Base-by-base conservation (phyloP, 192 early-diverging fungal species). In the Backusella morwellensis region DNA sequence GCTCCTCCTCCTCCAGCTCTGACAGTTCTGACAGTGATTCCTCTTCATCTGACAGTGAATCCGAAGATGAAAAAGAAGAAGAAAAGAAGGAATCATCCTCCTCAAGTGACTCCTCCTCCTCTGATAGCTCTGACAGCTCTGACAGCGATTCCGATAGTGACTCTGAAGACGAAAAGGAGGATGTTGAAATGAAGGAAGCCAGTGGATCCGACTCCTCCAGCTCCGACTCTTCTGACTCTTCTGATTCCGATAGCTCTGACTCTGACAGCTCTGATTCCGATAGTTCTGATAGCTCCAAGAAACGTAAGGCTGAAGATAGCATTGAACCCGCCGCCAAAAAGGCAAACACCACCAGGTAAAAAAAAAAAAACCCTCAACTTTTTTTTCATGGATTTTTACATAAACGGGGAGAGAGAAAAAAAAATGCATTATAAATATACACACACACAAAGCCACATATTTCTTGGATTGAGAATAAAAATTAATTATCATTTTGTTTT, bases 231-330 rank as follows among this genome's bases (percentile, higher is more conserved):
- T 67, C 66, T 67, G 26, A 29, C 3, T 35, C 32, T 3, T 68
- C 66, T 68, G 42, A 44, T 44, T 67, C 66, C 29, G 26, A 32
- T 17, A 68, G 66, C 17, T 68, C 66, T 35, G 29, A 34, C 17
- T 68, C 67, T 19, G 67, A 68, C 3, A 63, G 56, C 3, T 63
- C 56, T 12, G 72, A 72, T 44, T 66, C 54, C 50, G 63, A 70
- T 14, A 35, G 34, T 15, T 63, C 83, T 1, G 81, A 69, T 26
- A 68, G 81, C 23, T 72, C 80, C 40, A 85, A 86, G 66, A 91
- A 84, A 76, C 85, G 80, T 72, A 84, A 80, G 75, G 77, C 77
- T 21, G 83, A 84, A 32, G 79, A 77, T 71, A n/a, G 14, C 19
- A 70, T 78, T 63, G 79, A 66, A 42, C 44, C 70, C 7, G 29